Base-by-base conservation (phyloP, 768 basidiomycete genomes). In the Mycena capillaripes region DNA sequence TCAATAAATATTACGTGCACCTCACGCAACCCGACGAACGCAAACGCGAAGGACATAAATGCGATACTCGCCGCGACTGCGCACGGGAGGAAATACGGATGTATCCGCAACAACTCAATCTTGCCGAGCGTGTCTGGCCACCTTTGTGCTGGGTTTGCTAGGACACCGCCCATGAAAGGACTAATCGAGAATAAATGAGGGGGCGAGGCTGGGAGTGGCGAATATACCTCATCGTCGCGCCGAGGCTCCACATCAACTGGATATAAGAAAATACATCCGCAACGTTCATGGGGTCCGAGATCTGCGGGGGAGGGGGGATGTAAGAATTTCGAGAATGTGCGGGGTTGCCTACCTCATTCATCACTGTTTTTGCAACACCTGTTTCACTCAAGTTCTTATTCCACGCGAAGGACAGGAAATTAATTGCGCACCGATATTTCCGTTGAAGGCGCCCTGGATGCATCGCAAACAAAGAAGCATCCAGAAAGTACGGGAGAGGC, bases 401-500 rank as follows among this genome's bases (percentile, higher is more conserved):
- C 4, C 36, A 66, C 8, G 29, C 34, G 23, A 23, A 10, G 8
- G 30, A 36, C n/a, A 10, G 8, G 30, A 36, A 23, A 58, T 36
- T 4, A 34, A 36, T 58, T 19, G 23, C 23, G 27, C 25, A 72
- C 71, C 71, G 4, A 69, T 30, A 56, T 69, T 73, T 4, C 72
- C 72, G 19, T 69, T 69, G 56, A 73, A 73, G 0, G 62, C 72
- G 17, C 72, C 73, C 40, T 75, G 74, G 9, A 42, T 32, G 40
- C 70, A 68, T 3, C 74, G 74, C 42, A 69, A 61, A 17, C 50
- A 32, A 3, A 75, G 16, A 4, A 72, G 57, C 11, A 17, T 34
- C 71, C 71, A 77, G 61, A 76, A 78, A 21, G 69, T 69, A 9
- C 66, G 73, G 10, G 79, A 76, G 4, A 79, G 56, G 7, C 80